Base-by-base conservation (phyloP, 164 flowering plant species). In the Chloranthus sessilifolius region DNA sequence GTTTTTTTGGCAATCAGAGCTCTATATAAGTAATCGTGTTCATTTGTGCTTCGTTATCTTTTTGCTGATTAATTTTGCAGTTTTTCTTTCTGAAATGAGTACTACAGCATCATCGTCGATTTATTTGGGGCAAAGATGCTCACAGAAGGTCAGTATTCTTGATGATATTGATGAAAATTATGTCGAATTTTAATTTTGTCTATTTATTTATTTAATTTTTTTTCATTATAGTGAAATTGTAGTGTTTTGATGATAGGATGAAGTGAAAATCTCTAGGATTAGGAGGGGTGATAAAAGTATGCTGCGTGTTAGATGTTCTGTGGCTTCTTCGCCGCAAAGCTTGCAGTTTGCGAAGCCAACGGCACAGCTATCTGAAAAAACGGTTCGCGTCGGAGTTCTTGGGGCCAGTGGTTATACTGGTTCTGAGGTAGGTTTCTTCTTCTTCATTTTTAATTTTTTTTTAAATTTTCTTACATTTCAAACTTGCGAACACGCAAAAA, bases 321-420 rank as follows among this genome's bases (percentile, higher is more conserved):
- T 63, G 20, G 70, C 71, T 39, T 63, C 74, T 0, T 42, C 67
- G 26, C 66, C 70, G 0, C 78, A 64, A 33, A 67, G 48, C 33
- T 45, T 69, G 58, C 73, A 62, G 42, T 24, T 34, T 51, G 15
- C 52, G n/a, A 60, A 65, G 43, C 12, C 22, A 16, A 47, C 61
- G 47, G 30, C 53, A 5, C 58, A 56, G 26, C 69, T 69, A 34
- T 51, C 65, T 3, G 68, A 71, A 23, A 74, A 81, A 46, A 61
- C 62, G 5, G 75, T 74, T 48, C 81, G 89, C 1, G 65, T 90
- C 64, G 98, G 89, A 17, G 89, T 90, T 50, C 98, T 90, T 55
- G 98, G 98, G 46, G 96, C 98, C 10, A 90, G 98, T 70, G 98
- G 98, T 35, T 90, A 90, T 66, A 90, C 98, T 41, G 98, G 98